Base-by-base conservation (phyloP, 2,329 filamentous ascomycete genomes). In the Incumbomyces delicatus region DNA sequence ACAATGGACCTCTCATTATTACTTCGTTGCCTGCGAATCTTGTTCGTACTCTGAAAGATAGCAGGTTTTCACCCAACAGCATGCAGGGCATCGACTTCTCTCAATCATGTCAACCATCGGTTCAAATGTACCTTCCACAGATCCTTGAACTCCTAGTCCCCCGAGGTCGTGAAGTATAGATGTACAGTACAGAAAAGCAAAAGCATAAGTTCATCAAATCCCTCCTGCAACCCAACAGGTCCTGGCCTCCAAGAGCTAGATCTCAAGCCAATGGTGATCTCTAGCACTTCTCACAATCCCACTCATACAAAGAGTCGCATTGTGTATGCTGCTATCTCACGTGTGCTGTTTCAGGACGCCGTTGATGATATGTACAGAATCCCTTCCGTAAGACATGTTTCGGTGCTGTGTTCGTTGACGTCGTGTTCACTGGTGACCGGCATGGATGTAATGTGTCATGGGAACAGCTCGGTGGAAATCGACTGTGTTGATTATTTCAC, bases 381-480 rank as follows among this genome's bases (percentile, higher is more conserved):
- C 34, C 33, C 16, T 18, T 29, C 29, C 17, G 13, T 37, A 45
- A 45, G 18, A 45, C 42, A 45, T 45, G 27, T 29, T 32, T 22
- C 4, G 36, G 42, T 31, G 37, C 18, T 38, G 20, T 45, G 37
- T 45, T 37, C 34, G 33, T 45, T 38, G 41, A 29, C 33, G 27
- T 45, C 20, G 34, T 45, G 6, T 35, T 45, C 20, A 45, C 8
- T 37, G 42, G 22, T 38, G 42, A 31, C 33, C 42, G 29, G 42
- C 33, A 31, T 45, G 34, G 29, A 41, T 42, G 11, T 40, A 47
- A 38, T 57, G 54, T 44, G 46, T 44, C 50, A 54, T 51, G 14
- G 30, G 43, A 31, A 50, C 46, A 35, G 46, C 37, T 30, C 42
- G 42, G 11, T 35, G 33, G 38, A 48, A 57, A 12, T 54, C 53